Conservation (phyloP, 352 stramenopile species). For the Thraustochytrium striatum region DNA sequence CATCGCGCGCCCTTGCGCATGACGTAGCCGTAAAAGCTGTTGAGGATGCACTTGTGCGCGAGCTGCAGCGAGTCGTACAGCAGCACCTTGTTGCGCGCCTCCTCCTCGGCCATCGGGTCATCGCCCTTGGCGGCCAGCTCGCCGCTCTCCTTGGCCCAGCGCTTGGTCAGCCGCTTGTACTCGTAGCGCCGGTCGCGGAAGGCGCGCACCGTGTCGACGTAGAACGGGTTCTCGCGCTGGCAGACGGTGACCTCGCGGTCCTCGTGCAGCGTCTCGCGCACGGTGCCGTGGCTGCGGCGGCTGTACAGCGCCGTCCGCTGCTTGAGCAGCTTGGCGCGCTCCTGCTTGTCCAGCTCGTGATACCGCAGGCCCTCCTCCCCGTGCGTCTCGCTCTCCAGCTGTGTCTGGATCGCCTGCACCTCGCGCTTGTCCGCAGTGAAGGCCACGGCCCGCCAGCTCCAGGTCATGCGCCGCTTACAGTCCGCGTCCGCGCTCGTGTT, state of each 20-base stretch:
- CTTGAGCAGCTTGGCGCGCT: slow-evolving; percentile 63
- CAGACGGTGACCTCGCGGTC: slow-evolving; percentile 91
- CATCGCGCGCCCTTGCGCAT: slow-evolving; percentile 98
- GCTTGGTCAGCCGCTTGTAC: slow-evolving; percentile 96
- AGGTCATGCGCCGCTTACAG: slow-evolving; percentile 96
- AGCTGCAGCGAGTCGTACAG: slow-evolving; percentile 97
- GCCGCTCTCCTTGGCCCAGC: slow-evolving; percentile 71
- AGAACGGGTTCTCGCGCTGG: slow-evolving; percentile 99
- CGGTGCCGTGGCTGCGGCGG: slow-evolving; percentile 94
- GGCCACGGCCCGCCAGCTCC: slow-evolving; percentile 96
- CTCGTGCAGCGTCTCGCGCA: slow-evolving; percentile 90
- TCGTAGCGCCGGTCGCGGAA: slow-evolving; percentile 98
- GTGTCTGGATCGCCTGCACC: slow-evolving; percentile 90
- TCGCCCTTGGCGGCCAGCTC: slow-evolving; percentile 54
- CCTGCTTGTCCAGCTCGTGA: slow-evolving; percentile 54
- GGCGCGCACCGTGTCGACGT: slow-evolving; percentile 97
- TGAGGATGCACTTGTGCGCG: slow-evolving; percentile 99
- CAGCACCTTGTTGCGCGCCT: slow-evolving; percentile 67
- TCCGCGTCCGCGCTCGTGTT: slow-evolving; percentile 72
- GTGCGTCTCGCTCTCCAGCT: slow-evolving; percentile 83
- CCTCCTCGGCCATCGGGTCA: slow-evolving; percentile 49
- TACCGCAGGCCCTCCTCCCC: slow-evolving; percentile 57
- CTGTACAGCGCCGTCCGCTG: slow-evolving; percentile 78
- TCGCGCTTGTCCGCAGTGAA: slow-evolving; percentile 86
- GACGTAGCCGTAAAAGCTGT: slow-evolving; percentile 99